A percentile compares a stretch with the other conserved stretches of the same genome.
These are phyloP conservation scores for Globisporangium carolinianum DNA, from an alignment of 352 stramenopile genomes.

Conservation along the genomic window DNA sequence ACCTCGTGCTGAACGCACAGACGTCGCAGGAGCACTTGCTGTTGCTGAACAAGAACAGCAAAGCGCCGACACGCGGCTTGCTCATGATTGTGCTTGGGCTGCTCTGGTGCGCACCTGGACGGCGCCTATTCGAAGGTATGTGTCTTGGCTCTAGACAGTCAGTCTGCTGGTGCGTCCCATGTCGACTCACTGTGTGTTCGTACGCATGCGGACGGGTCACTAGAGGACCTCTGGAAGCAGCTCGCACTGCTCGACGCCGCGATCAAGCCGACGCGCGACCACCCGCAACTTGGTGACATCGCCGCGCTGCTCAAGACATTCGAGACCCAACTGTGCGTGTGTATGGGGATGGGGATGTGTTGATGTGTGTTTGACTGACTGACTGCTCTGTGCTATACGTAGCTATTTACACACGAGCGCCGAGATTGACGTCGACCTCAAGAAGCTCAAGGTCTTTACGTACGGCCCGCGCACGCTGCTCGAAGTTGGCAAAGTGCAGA, in stretches of 20 bases:
- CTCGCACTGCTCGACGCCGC: constrained; percentile 49
- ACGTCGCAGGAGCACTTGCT: constrained; percentile 68
- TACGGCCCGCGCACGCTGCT: constrained; percentile 60
- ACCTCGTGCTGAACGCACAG: constrained; percentile 69
- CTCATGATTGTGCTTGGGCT: constrained; percentile 80
- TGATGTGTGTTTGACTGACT: not conserved
- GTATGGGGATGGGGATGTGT: too few species aligned
- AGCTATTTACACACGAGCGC: constrained; percentile 67
- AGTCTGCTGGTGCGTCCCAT: not conserved
- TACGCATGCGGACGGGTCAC: not conserved
- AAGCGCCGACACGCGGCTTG: constrained; percentile 47
- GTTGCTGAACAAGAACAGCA: constrained; percentile 70
- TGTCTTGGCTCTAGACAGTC: not conserved
- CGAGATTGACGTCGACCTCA: constrained; percentile 67
- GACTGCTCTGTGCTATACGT: not conserved
- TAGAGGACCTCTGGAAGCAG: constrained; percentile 80
- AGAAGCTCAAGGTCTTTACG: constrained; percentile 70
- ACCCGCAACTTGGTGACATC: constrained; percentile 68
- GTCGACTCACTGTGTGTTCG: not conserved
- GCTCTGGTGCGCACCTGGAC: constrained; percentile 65
- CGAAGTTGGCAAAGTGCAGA: constrained; percentile 82
- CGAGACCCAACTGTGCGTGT: constrained; percentile 66
- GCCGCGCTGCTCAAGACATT: constrained; percentile 68
- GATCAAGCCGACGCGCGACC: constrained; percentile 52
- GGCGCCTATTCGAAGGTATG: constrained; percentile 65